Percentiles rank a stretch among this genome's conserved stretches.
phyloP scores from a whole-genome alignment of 148 eudicot genomes.

The Polygonum maritimum region DNA sequence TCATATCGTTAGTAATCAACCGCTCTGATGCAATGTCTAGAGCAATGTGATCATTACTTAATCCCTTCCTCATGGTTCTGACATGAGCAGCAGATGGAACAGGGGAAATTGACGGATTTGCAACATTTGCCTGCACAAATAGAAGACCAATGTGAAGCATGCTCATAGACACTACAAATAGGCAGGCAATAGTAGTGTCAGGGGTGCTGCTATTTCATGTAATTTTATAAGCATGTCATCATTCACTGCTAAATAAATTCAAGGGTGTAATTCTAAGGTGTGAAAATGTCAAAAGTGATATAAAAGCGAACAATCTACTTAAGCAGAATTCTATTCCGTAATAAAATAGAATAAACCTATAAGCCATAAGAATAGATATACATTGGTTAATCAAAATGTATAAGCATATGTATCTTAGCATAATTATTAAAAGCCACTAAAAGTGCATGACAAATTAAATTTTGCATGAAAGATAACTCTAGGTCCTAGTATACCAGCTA shows the following conservation, averaged over 20 bases:
- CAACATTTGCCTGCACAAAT: conserved; percentile 49
- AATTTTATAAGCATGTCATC: background rate
- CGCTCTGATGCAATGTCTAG: conserved; percentile 78
- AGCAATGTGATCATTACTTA: conserved; percentile 86
- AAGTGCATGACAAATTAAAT: background rate
- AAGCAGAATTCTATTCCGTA: background rate
- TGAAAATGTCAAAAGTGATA: background rate
- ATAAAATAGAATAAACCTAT: background rate
- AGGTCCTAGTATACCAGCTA: background rate
- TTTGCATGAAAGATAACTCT: background rate
- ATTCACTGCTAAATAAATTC: background rate
- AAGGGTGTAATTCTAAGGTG: background rate
- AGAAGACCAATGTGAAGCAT: conserved; percentile 5
- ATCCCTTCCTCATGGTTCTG: conserved; percentile 72
- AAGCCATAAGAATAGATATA: background rate
- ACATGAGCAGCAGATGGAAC: conserved; percentile 66
- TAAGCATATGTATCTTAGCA: background rate
- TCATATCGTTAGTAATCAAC: conserved; percentile 44
- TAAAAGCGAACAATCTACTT: background rate
- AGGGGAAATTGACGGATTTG: conserved; percentile 46
- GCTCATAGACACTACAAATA: background rate
- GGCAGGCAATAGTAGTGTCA: background rate
- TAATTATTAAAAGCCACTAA: background rate
- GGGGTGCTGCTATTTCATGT: background rate
- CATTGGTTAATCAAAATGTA: background rate